phyloP scores from a whole-genome alignment of 192 early-diverging fungal species.

The Backusella circina region DNA sequence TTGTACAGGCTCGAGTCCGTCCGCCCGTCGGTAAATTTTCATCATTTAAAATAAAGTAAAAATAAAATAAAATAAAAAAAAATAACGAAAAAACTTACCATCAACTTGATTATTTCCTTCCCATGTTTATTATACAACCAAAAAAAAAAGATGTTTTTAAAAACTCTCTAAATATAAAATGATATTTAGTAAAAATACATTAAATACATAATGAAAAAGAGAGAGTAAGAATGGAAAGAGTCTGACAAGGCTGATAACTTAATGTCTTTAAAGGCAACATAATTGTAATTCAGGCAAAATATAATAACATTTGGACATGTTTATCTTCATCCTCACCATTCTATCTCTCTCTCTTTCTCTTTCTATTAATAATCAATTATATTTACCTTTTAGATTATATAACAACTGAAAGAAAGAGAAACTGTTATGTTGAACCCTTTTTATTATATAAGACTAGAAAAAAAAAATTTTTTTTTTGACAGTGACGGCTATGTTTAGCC shows the following conservation, averaged over 20 bases:
- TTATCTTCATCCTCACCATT: conserved; percentile 17
- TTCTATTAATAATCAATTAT: background rate
- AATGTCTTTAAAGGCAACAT: conserved; percentile 25
- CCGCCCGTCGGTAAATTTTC: conserved; percentile 21
- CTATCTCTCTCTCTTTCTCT: background rate
- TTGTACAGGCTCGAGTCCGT: conserved; percentile 32
- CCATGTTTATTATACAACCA: background rate
- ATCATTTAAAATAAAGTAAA: conserved; percentile 11
- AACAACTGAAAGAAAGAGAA: background rate
- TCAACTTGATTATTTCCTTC: too few relatives aligned
- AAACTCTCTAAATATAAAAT: background rate
- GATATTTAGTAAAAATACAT: background rate
- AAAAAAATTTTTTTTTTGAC: background rate
- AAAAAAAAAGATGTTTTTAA: background rate
- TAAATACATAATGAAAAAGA: background rate
- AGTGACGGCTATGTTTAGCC: background rate
- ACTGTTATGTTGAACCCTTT: background rate
- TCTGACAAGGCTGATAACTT: conserved; percentile 31
- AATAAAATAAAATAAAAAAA: background rate
- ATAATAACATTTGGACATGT: conserved; percentile 8
- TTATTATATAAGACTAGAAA: background rate
- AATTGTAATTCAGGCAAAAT: conserved; percentile 24
- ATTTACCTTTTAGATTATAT: background rate
- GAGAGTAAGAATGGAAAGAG: background rate
- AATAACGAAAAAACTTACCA: background rate